Evolutionary conservation across 805 yeast genomes (phyloP).

Genomic region (Scheffersomyces ergatensis): DNA sequence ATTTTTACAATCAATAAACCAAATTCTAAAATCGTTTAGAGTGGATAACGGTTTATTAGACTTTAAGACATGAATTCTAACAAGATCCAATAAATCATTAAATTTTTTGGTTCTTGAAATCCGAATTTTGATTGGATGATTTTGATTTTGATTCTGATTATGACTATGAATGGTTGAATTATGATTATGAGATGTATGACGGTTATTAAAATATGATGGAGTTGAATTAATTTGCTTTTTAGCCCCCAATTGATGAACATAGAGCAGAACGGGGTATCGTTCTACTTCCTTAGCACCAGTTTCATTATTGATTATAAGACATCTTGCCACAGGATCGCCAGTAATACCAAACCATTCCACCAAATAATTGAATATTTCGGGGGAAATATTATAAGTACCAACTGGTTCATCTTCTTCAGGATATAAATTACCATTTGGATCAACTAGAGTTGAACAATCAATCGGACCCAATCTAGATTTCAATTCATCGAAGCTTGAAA

Average conservation of each 20-base stretch:
- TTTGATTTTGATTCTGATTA: conserved; percentile 3
- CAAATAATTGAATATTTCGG: conserved; percentile 43
- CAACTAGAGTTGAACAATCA: conserved; percentile 43
- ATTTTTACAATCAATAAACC: conserved; percentile 31
- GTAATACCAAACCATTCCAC: conserved; percentile 54
- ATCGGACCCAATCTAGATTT: conserved; percentile 43
- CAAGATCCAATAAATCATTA: conserved; percentile 25
- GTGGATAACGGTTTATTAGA: conserved; percentile 11
- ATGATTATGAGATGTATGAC: conserved; percentile 4
- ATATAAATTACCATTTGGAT: conserved; percentile 43
- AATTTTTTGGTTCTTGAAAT: conserved; percentile 35
- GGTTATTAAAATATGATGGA: conserved; percentile 4
- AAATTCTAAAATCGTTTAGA: conserved; percentile 24
- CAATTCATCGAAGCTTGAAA: conserved; percentile 22
- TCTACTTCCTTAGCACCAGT: conserved; percentile 31
- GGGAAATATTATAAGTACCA: conserved; percentile 30
- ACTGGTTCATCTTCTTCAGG: conserved; percentile 14
- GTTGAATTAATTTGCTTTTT: background rate
- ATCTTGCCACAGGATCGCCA: conserved; percentile 33
- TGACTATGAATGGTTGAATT: conserved; percentile 2
- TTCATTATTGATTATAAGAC: conserved; percentile 19
- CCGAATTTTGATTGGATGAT: conserved; percentile 11
- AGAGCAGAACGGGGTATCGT: conserved; percentile 33
- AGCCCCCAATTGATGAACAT: conserved; percentile 27
- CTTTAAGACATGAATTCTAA: conserved; percentile 20